phyloP scores from a whole-genome alignment of 163 green algal species.

The Scenedesmus sp. region DNA sequence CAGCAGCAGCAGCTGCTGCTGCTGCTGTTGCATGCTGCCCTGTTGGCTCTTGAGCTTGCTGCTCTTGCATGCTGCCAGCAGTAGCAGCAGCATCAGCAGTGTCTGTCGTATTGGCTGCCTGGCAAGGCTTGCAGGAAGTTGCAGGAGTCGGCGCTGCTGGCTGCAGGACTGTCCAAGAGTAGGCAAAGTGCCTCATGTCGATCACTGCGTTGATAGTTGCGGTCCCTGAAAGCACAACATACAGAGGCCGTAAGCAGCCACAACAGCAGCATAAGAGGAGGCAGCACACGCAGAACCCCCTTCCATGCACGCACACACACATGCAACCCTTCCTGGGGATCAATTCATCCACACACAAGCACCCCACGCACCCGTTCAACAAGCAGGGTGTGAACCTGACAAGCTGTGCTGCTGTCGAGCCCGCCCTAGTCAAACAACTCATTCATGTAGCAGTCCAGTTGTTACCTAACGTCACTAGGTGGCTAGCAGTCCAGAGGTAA shows the following conservation, averaged over 20 bases:
- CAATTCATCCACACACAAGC: not conserved
- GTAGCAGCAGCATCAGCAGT: slow-evolving; percentile 21
- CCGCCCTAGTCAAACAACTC: not conserved
- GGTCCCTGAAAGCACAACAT: not conserved
- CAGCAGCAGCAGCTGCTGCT: too few relatives aligned
- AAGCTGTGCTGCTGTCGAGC: not conserved
- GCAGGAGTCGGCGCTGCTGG: not conserved
- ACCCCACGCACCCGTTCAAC: not conserved
- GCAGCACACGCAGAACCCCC: too few relatives aligned
- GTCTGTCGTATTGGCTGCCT: not conserved
- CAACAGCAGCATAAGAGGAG: not conserved
- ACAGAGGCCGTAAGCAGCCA: not conserved
- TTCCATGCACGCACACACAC: too few relatives aligned
- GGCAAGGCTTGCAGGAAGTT: not conserved
- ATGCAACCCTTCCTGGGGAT: not conserved
- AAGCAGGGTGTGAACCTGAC: not conserved
- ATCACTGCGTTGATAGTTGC: not conserved
- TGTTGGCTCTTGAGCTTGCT: too few relatives aligned
- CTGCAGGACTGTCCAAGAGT: slow-evolving; percentile 3
- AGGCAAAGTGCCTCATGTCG: not conserved
- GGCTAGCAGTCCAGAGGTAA: not conserved
- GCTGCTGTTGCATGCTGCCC: not conserved
- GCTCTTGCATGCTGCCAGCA: too few relatives aligned
- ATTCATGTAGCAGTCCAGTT: too few relatives aligned
- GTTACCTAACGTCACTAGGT: slow-evolving; percentile 16